Percentiles rank a stretch among this genome's conserved stretches.
Evolutionary conservation across 352 stramenopile species (phyloP).

Genomic region (Phytophthora chlamydospora): DNA sequence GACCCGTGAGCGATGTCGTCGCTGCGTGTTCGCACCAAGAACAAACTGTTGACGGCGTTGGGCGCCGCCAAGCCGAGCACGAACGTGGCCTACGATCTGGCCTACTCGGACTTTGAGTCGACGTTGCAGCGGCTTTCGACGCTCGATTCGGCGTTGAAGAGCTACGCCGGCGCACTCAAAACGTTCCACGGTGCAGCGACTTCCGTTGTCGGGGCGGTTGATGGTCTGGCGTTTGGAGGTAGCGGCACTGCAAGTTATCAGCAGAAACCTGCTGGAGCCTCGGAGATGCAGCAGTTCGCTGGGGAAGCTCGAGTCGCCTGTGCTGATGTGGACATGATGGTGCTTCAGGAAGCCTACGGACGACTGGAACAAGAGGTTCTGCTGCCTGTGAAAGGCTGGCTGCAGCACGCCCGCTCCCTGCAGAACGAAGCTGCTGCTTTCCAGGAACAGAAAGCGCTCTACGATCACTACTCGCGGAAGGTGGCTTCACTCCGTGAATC

Average conservation of each 20-base stretch:
- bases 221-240: conserved; percentile 43
- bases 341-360: conserved; percentile 53
- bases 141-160: conserved; percentile 58
- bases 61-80: conserved; percentile 77
- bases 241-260: conserved; percentile 26
- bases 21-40: conserved; percentile 72
- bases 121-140: conserved; percentile 48
- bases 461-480: conserved; percentile 85
- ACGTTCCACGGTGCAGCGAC: conserved; percentile 63
- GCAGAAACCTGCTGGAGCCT: conserved; percentile 39
- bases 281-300: conserved; percentile 70
- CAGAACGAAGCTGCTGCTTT: conserved; percentile 58
- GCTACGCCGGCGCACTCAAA: conserved; percentile 64
- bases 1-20: conserved; percentile 62
- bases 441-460: conserved; percentile 70
- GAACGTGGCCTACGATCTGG: conserved; percentile 78
- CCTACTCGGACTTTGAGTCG: conserved; percentile 68
- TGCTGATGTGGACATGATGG: conserved; percentile 60
- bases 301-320: conserved; percentile 66
- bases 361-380: conserved; percentile 71
- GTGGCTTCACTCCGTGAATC: conserved; percentile 65
- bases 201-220: conserved; percentile 61
- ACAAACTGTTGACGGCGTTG: conserved; percentile 78
- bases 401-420: conserved; percentile 47
- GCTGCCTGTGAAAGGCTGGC: conserved; percentile 60